These are phyloP conservation scores for Phytopythium mirpurense DNA, from an alignment of 352 stramenopile species.

Conservation along the genomic window DNA sequence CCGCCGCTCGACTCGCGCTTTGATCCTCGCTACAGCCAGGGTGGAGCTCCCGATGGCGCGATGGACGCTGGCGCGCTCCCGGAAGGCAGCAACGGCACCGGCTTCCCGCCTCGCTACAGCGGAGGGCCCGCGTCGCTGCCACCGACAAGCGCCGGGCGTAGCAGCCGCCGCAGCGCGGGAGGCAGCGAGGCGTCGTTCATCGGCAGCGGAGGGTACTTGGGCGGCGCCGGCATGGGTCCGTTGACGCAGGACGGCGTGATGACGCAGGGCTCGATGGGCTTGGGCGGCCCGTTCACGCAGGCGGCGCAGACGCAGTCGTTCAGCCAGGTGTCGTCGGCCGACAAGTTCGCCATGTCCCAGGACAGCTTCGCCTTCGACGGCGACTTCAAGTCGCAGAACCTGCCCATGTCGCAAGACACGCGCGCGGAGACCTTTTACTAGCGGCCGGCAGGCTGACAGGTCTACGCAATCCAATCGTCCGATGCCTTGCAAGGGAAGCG, in stretches of 20 bases:
- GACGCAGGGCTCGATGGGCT: conserved; percentile 46
- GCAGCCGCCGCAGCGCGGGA: conserved; percentile 6
- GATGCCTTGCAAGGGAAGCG: background rate
- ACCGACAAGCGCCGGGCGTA: background rate
- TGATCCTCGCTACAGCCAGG: conserved; percentile 76
- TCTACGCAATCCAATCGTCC: too few relatives aligned
- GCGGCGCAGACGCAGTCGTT: conserved; percentile 77
- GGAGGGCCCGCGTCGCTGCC: conserved; percentile 6
- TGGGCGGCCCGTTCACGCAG: conserved; percentile 81
- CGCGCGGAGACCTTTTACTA: conserved; percentile 70
- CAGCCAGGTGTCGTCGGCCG: conserved; percentile 67
- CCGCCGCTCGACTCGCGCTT: conserved; percentile 83
- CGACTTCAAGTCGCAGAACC: conserved; percentile 82
- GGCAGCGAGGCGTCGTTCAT: conserved; percentile 22
- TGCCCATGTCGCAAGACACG: conserved; percentile 77
- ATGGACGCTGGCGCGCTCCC: conserved; percentile 11
- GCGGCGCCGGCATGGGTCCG: conserved; percentile 38
- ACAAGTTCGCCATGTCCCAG: conserved; percentile 84
- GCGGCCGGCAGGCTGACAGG: background rate
- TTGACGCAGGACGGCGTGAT: conserved; percentile 76
- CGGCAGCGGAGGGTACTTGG: conserved; percentile 21
- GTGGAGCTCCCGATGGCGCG: conserved; percentile 9
- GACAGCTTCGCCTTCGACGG: conserved; percentile 74
- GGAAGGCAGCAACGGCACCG: background rate
- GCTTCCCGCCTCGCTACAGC: conserved; percentile 34